Evolutionary conservation across 495 filamentous ascomycete genomes (phyloP).

Genomic region (Neurospora sp.): DNA sequence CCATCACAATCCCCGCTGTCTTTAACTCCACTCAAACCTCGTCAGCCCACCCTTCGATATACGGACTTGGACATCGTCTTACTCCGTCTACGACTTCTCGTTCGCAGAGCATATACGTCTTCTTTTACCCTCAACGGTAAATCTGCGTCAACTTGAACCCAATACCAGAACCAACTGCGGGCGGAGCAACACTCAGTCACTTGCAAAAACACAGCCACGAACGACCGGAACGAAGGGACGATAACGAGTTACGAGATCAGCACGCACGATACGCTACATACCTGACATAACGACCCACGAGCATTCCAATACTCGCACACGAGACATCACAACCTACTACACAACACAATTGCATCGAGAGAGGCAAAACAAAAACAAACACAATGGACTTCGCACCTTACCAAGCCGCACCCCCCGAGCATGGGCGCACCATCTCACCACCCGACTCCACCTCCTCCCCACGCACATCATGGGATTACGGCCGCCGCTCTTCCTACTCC

Average conservation of each 20-base stretch:
- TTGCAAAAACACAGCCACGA: not conserved
- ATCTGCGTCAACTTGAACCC: not conserved
- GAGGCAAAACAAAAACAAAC: not conserved
- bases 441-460: slow-evolving; percentile 42
- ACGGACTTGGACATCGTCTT: not conserved
- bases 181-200: not conserved
- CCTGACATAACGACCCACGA: not conserved
- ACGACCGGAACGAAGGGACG: not conserved
- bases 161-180: not conserved
- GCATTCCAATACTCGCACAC: not conserved
- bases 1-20: not conserved
- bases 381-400: slow-evolving; percentile 93
- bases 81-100: not conserved
- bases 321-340: not conserved
- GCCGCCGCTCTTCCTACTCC: slow-evolving; percentile 35
- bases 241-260: not conserved
- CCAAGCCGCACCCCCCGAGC: slow-evolving; percentile 76
- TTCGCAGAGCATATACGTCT: not conserved
- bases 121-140: not conserved
- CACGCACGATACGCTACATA: not conserved
- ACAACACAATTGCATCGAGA: not conserved
- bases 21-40: not conserved
- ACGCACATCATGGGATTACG: slow-evolving; percentile 35
- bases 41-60: not conserved
- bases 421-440: slow-evolving; percentile 61